Base-by-base conservation (phyloP, 441 rosid genomes). In the Gossypium trilobum region DNA sequence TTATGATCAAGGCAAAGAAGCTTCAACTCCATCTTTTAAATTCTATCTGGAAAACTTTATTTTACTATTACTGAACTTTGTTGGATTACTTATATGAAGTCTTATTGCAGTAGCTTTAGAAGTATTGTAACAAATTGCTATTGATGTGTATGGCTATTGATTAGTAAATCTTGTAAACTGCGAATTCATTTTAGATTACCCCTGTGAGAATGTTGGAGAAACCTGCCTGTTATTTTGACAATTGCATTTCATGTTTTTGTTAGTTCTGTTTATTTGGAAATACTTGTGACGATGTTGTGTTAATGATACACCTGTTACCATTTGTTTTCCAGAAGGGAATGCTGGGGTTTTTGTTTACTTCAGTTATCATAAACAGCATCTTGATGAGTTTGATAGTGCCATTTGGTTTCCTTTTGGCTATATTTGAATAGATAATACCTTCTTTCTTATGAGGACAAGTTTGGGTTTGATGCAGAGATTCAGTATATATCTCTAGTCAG, bases 1-100 rank as follows among this genome's bases (percentile, higher is more conserved):
- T 95, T 73, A 89, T 92, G 71, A 84, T 88, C 87, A 89, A 87
- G 88, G 91, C 95, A 19, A 80, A 48, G 91, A 84, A 48, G 81
- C 72, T 69, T 75, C 85, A 64, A 78, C 82, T 74, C 83, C 85
- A 63, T 84, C 93, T 5, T 95, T 90, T 74, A 95, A 90, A 75
- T 66, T 92, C 57, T 85, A 86, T 64, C 92, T 89, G 19, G 19
- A 20, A 44, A 39, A 33, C n/a, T 63, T 39, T 19, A 14, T 48
- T 67, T 48, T 48, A 50, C 64, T 19, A 20, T 36, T 11, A 8
- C 31, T 50, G 20, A 65, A 65, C 19, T 22, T 44, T 1, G 11
- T 6, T 44, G 51, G 55, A 44, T 62, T 20, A 44, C 19, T 9
- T 44, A 20, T 44, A 58, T 42, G 25, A 22, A 3, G 33, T 42